Evolutionary conservation across 345 rosid genomes (phyloP).

Genomic region (Cochlearia excelsa): DNA sequence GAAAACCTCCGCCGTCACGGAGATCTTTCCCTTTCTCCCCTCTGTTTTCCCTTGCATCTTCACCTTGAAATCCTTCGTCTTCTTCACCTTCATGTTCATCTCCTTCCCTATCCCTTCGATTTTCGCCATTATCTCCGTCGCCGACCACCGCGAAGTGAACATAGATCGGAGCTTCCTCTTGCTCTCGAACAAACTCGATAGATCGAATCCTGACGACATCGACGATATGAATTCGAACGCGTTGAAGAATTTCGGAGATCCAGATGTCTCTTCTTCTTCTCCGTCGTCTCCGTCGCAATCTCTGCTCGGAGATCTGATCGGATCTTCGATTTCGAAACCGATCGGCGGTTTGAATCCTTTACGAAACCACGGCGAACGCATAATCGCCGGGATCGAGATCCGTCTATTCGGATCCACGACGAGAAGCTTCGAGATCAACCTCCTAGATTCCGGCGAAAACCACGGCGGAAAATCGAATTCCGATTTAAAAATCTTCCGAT

Average conservation of each 20-base stretch:
- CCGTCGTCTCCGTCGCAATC: not conserved
- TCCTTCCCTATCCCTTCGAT: constrained; percentile 52
- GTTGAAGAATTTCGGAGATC: constrained; percentile 45
- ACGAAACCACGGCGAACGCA: constrained; percentile 61
- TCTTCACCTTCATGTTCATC: constrained; percentile 50
- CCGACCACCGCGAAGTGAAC: constrained; percentile 61
- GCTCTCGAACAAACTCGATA: constrained; percentile 66
- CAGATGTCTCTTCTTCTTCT: not conserved
- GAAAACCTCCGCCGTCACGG: constrained; percentile 61
- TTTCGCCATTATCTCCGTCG: constrained; percentile 44
- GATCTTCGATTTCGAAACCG: constrained; percentile 34
- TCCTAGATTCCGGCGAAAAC: constrained; percentile 52
- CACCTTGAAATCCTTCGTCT: constrained; percentile 47
- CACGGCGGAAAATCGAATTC: constrained; percentile 69
- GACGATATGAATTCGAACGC: constrained; percentile 77
- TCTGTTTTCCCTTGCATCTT: constrained; percentile 45
- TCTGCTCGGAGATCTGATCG: constrained; percentile 9
- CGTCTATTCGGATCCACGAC: constrained; percentile 55
- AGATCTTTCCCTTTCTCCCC: constrained; percentile 59
- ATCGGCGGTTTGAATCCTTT: constrained; percentile 44
- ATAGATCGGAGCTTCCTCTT: constrained; percentile 47
- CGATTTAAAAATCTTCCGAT: constrained; percentile 50
- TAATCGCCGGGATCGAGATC: constrained; percentile 62
- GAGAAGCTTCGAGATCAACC: constrained; percentile 59
- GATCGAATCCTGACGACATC: constrained; percentile 74